Percentiles rank a stretch among this genome's conserved stretches.
Evolutionary conservation across 1,139 yeast genomes (phyloP).

Genomic region (Tardiomyces depauwii): DNA sequence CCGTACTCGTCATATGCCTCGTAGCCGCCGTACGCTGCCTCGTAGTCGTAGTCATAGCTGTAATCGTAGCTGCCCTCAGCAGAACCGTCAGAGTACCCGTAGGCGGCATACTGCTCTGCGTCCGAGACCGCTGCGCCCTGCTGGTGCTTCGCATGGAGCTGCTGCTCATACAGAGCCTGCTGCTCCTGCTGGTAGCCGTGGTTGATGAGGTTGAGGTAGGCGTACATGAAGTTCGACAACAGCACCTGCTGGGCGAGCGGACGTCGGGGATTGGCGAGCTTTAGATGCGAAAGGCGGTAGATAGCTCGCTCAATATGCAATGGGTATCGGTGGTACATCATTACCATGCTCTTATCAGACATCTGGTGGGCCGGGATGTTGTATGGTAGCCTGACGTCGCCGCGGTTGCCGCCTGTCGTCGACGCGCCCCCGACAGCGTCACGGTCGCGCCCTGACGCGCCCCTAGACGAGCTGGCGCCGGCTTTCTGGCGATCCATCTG

Average conservation of each 20-base stretch:
- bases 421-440: no score
- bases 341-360: slow-evolving; percentile 25
- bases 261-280: slow-evolving; percentile 86
- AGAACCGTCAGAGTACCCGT: slow-evolving; percentile 1
- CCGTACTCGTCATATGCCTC: slow-evolving; percentile 6
- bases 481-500: slow-evolving; percentile 4
- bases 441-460: no score
- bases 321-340: slow-evolving; percentile 55
- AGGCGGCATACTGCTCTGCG: not conserved
- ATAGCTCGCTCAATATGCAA: slow-evolving; percentile 94
- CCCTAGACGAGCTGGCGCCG: no score
- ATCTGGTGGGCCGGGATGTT: slow-evolving; percentile 29
- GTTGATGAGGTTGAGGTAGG: slow-evolving; percentile 86
- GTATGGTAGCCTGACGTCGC: slow-evolving; percentile 25
- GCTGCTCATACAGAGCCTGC: slow-evolving; percentile 7
- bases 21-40: slow-evolving; percentile 6
- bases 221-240: slow-evolving; percentile 92
- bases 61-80: slow-evolving; percentile 8
- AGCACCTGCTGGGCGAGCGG: slow-evolving; percentile 87
- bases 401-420: no score
- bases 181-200: slow-evolving; percentile 39
- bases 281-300: slow-evolving; percentile 81
- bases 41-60: slow-evolving; percentile 9
- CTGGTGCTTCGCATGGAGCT: not conserved
- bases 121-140: not conserved